Percentiles rank a stretch among this genome's conserved stretches.
Evolutionary conservation across 257 asterid genomes (phyloP).

Genomic region (Solanum pinnatisectum): DNA sequence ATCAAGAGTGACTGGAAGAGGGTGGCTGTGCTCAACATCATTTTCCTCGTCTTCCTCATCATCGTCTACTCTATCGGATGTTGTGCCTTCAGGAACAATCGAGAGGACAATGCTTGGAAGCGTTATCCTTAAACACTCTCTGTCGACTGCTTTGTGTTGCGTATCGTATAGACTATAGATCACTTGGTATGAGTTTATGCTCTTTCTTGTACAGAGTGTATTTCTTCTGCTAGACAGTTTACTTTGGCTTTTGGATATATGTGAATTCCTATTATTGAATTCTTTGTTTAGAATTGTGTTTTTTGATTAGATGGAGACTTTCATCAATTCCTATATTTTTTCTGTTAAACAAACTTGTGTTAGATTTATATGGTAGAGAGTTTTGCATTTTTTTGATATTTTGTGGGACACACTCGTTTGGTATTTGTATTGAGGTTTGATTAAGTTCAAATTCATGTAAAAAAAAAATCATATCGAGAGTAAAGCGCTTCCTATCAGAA

Average conservation of each 20-base stretch:
- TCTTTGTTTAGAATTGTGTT: background rate
- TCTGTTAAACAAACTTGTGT: background rate
- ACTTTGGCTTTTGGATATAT: background rate
- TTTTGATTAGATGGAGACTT: background rate
- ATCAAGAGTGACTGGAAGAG: constrained; percentile 74
- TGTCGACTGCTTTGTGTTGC: background rate
- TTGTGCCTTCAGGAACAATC: constrained; percentile 79
- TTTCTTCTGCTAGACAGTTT: background rate
- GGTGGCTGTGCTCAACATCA: constrained; percentile 61
- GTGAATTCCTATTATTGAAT: background rate
- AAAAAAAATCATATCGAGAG: background rate
- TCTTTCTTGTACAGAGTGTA: background rate
- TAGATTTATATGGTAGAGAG: background rate
- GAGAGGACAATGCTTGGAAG: constrained; percentile 68
- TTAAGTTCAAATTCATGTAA: background rate
- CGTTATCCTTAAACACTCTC: constrained; percentile 52
- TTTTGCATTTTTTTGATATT: background rate
- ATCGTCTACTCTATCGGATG: constrained; percentile 79
- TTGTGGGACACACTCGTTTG: too few relatives aligned
- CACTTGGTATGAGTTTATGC: background rate
- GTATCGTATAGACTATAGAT: background rate
- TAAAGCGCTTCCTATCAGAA: background rate
- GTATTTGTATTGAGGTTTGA: background rate
- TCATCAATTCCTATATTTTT: background rate
- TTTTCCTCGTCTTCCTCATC: constrained; percentile 65